These are phyloP conservation scores for Thermothelomyces thermophilus DNA, from an alignment of 2,329 filamentous ascomycete genomes.

Conservation along the genomic window DNA sequence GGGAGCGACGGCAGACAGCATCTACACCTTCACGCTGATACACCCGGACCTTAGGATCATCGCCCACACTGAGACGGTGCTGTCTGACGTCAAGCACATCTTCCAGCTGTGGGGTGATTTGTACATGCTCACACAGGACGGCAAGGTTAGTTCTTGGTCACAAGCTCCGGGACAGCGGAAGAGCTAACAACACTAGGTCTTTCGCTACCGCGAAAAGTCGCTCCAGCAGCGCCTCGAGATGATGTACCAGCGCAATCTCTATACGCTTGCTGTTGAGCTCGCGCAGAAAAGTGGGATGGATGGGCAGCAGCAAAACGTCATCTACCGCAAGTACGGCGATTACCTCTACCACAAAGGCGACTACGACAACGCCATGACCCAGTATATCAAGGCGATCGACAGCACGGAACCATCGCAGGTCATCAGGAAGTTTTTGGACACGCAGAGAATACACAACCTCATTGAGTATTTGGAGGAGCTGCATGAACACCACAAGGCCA, in stretches of 20 bases:
- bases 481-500: constrained; percentile 88
- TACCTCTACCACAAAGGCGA: constrained; percentile 91
- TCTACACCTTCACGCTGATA: constrained; percentile 87
- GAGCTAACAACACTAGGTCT: constrained; percentile 49
- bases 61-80: constrained; percentile 78
- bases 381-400: constrained; percentile 93
- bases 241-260: constrained; percentile 89
- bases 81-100: constrained; percentile 70
- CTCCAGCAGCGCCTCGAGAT: constrained; percentile 89
- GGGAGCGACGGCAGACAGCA: constrained; percentile 61
- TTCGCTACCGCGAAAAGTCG: constrained; percentile 80
- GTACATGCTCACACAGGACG: constrained; percentile 84
- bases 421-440: constrained; percentile 93
- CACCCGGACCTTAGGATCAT: constrained; percentile 87
- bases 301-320: constrained; percentile 74
- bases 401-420: constrained; percentile 95
- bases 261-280: constrained; percentile 82
- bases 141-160: constrained; percentile 56
- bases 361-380: constrained; percentile 97
- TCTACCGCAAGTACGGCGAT: constrained; percentile 90
- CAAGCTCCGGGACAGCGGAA: neutral
- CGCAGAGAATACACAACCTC: constrained; percentile 92
- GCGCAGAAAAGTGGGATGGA: constrained; percentile 85
- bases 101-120: constrained; percentile 88
- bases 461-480: constrained; percentile 96